A percentile compares a stretch with the other conserved stretches of the same genome.
Conservation (phyloP, 2,329 filamentous ascomycete species). For the Chalaropsis ovoidea region DNA sequence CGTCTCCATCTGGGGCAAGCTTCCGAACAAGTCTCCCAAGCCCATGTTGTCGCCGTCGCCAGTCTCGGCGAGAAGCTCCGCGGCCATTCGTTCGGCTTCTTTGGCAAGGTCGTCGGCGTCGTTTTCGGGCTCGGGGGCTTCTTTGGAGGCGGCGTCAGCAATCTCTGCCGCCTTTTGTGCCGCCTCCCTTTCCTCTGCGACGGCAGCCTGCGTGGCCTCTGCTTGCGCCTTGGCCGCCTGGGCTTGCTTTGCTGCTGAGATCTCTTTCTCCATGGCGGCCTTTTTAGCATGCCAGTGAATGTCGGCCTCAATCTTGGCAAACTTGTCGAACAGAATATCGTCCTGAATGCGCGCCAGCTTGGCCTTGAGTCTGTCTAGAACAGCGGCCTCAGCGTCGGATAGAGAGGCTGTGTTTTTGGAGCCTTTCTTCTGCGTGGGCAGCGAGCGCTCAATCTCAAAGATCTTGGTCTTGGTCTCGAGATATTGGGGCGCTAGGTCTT, state of each 20-base stretch:
- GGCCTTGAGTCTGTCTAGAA: constrained; percentile 55
- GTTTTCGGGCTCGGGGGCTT: constrained; percentile 26
- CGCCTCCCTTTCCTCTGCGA: background rate
- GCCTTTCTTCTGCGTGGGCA: constrained; percentile 31
- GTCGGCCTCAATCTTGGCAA: constrained; percentile 43
- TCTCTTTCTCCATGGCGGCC: constrained; percentile 52
- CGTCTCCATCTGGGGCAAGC: constrained; percentile 50
- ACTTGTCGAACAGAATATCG: constrained; percentile 63
- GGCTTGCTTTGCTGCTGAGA: constrained; percentile 41
- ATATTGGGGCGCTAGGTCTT: constrained; percentile 65
- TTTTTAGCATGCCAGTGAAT: constrained; percentile 53
- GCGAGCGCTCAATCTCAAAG: constrained; percentile 50
- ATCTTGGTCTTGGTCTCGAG: constrained; percentile 60
- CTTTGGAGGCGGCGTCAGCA: constrained; percentile 15
- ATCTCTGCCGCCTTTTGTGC: constrained; percentile 24
- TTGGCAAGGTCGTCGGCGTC: constrained; percentile 41
- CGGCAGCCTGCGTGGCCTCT: constrained; percentile 1
- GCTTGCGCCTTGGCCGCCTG: constrained; percentile 30
- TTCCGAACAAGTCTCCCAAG: constrained; percentile 43
- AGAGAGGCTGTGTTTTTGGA: constrained; percentile 30
- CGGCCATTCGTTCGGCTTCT: constrained; percentile 50
- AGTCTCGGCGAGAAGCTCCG: constrained; percentile 47
- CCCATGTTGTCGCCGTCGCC: constrained; percentile 47
- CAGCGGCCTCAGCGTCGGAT: constrained; percentile 35
- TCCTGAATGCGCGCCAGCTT: constrained; percentile 70